Evolutionary conservation across 1,139 yeast genomes (phyloP), one percentile per base, ranked within the genome.

Genomic region (Lodderomyces elongisporus): DNA sequence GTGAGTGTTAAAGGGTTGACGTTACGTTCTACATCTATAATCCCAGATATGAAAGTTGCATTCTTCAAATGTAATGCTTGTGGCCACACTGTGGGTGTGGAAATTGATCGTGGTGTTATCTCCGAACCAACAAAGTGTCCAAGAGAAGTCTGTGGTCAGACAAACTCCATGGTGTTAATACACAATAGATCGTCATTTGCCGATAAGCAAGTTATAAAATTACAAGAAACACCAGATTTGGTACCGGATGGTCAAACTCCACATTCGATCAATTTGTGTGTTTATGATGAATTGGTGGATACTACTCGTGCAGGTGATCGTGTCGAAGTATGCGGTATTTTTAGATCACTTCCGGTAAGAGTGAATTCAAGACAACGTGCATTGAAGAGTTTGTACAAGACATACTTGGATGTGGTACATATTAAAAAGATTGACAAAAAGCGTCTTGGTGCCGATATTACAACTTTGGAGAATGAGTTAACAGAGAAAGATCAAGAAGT

Each of bases 211-310:
- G 91, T 91, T 24, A 79, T 91, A 43, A 85, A 87, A 51, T 65
- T 91, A 30, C 99, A 91, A 58, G 99, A 91, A 58, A 91, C 98
- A 0, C 99, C 98, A 0, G 98, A 91, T 57, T 70, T 79, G 43
- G 95, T 91, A n/a, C 98, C 98, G 3, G 98, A 87, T 61, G 99
- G 99, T 14, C 98, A 91, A 59, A 91, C 98, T 3, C 98, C 99
- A 2, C 98, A 91, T 55, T 82, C 96, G 9, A 87, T 91, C 36
- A 87, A 95, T 9, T 66, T 91, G 24, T 88, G 96, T 65, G 95
- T 87, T 3, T 91, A 91, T 52, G 99, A 93, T 57, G 98, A 93
- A 54, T 68, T 91, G 43, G 98, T 91, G 2, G 99, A 91, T 56
- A 72, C 85, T 35, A 84, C 95, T 53, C 76, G 95, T 50, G 97